Evolutionary conservation across 73 alveolate genomes (phyloP).

Genomic region (Symbiodinium pilosum): DNA sequence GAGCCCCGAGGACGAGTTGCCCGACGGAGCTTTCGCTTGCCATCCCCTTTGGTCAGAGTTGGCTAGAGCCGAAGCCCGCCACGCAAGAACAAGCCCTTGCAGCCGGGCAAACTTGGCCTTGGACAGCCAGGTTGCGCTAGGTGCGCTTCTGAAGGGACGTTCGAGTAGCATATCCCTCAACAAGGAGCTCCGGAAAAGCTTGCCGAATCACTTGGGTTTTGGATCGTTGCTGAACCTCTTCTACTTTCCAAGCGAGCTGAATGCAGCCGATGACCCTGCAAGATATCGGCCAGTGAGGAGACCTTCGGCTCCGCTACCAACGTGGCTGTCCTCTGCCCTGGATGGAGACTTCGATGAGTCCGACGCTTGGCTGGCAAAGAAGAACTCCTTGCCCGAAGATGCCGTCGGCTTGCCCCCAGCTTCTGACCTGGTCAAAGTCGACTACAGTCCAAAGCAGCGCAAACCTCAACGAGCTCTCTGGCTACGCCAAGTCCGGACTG

Average conservation of each 20-base stretch:
- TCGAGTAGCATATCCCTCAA: too few species aligned
- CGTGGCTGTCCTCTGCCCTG: not conserved
- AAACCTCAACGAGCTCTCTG: too few species aligned
- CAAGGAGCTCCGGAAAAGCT: too few species aligned
- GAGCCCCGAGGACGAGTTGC: not conserved
- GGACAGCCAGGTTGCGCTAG: not conserved
- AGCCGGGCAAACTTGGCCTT: not conserved
- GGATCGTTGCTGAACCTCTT: not conserved
- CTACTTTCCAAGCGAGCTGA: not conserved
- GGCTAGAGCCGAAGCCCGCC: not conserved
- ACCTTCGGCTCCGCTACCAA: not conserved
- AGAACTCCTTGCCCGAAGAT: too few species aligned
- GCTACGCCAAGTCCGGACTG: too few species aligned
- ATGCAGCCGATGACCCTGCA: constrained; percentile 1
- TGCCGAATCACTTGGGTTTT: not conserved
- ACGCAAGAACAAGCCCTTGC: not conserved
- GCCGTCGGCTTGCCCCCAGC: too few species aligned
- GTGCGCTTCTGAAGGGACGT: too few species aligned
- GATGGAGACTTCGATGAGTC: not conserved
- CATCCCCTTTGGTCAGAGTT: too few species aligned
- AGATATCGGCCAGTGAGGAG: not conserved
- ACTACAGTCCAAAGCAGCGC: too few species aligned
- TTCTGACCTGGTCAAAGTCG: too few species aligned
- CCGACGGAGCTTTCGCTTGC: too few species aligned
- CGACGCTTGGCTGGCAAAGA: not conserved